phyloP scores from a whole-genome alignment of 371 early-diverging fungal genomes.

The Mucor irregularis region DNA sequence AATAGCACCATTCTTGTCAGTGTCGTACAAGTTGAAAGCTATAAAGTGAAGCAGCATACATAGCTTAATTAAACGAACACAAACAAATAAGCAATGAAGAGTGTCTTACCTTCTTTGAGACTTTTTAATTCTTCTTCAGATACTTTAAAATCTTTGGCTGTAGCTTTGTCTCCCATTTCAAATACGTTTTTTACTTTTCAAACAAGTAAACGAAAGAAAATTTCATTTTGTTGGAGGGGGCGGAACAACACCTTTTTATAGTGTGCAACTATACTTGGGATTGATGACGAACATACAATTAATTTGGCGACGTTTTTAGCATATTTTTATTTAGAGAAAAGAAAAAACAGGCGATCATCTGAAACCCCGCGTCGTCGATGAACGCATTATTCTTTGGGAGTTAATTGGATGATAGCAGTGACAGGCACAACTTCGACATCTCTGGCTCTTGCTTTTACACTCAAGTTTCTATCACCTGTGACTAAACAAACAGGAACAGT shows the following conservation, averaged over 20 bases:
- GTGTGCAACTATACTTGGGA: too few species aligned
- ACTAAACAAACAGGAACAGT: conserved; percentile 54
- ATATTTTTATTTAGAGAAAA: too few species aligned
- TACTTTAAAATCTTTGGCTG: neutral
- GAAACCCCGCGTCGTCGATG: neutral
- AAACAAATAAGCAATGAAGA: neutral
- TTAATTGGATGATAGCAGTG: conserved; percentile 40
- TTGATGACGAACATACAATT: too few species aligned
- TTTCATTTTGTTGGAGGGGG: conserved; percentile 2
- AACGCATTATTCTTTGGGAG: conserved; percentile 14
- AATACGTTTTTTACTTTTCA: neutral
- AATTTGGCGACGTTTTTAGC: too few species aligned
- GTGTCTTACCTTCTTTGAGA: conserved; percentile 20
- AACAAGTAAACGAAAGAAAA: conserved; percentile 7
- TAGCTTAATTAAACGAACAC: neutral
- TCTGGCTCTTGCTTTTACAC: conserved; percentile 67
- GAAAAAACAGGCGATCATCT: neutral
- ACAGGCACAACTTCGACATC: conserved; percentile 60
- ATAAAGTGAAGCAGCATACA: too few species aligned
- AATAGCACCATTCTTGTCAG: conserved; percentile 19
- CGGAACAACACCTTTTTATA: neutral
- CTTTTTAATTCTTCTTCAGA: conserved; percentile 24
- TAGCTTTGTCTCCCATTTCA: neutral
- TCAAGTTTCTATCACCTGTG: conserved; percentile 67
- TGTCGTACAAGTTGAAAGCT: conserved; percentile 33